phyloP scores from a whole-genome alignment of 2,329 filamentous ascomycete species.

The Gliomastix tumulicola region DNA sequence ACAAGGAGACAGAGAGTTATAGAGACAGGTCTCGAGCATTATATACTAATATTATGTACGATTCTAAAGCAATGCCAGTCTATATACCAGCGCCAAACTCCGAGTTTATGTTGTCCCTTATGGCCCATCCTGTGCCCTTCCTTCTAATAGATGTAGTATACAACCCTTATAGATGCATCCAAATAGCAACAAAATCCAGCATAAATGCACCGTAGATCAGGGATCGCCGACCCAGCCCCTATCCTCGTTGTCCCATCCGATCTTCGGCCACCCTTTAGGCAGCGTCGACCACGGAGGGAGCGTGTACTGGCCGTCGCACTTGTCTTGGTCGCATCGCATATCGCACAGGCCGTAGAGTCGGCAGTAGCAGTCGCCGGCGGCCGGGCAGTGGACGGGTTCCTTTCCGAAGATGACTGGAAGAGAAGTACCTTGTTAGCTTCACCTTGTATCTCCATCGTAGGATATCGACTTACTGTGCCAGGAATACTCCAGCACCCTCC shows the following conservation, averaged over 20 bases:
- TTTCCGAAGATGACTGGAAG: slow-evolving; percentile 53
- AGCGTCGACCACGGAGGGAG: slow-evolving; percentile 51
- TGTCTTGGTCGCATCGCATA: slow-evolving; percentile 29
- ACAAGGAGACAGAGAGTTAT: too few species aligned
- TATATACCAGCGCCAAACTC: too few species aligned
- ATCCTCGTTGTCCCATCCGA: slow-evolving; percentile 37
- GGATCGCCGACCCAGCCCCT: slow-evolving; percentile 5
- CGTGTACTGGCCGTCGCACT: slow-evolving; percentile 50
- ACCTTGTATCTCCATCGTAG: background rate
- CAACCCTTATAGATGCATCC: too few species aligned
- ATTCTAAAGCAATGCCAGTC: too few species aligned
- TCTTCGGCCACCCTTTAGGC: slow-evolving; percentile 54
- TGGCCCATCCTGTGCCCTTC: too few species aligned
- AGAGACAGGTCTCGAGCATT: too few species aligned
- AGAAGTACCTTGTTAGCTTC: slow-evolving; percentile 10
- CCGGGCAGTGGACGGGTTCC: slow-evolving; percentile 51
- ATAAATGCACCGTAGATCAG: too few species aligned
- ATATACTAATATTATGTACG: too few species aligned
- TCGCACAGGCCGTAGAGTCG: slow-evolving; percentile 57
- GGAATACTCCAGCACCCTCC: slow-evolving; percentile 56
- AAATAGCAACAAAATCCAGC: too few species aligned
- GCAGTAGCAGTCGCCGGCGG: slow-evolving; percentile 57
- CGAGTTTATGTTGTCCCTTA: too few species aligned
- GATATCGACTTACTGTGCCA: slow-evolving; percentile 58
- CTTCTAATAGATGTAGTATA: too few species aligned